Conservation (phyloP, 495 filamentous ascomycete species). For the Daldinia decipiens region DNA sequence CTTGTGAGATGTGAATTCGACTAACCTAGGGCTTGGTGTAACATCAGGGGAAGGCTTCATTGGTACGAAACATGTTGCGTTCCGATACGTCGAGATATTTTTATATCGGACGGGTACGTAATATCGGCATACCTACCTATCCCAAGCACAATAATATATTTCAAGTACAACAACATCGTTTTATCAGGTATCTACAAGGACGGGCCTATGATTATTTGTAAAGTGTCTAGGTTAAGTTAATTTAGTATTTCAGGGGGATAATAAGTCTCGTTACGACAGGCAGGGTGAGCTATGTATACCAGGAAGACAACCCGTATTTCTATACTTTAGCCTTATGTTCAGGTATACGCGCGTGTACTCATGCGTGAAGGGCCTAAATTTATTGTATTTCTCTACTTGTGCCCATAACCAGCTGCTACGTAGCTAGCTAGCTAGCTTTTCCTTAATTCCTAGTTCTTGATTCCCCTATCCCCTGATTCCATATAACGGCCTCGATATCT, state of each 20-base stretch:
- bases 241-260: too few relatives aligned
- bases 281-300: too few relatives aligned
- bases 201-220: too few relatives aligned
- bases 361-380: neutral
- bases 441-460: neutral
- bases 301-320: too few relatives aligned
- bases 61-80: neutral
- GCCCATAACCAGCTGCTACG: neutral
- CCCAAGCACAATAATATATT: too few relatives aligned
- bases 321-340: neutral
- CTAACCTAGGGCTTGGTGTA: constrained; percentile 3
- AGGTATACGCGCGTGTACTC: neutral
- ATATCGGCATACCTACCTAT: too few relatives aligned
- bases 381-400: neutral
- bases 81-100: too few relatives aligned
- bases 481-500: neutral
- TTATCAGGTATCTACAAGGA: too few relatives aligned
- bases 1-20: constrained; percentile 4
- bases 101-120: too few relatives aligned
- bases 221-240: too few relatives aligned
- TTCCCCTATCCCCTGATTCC: neutral
- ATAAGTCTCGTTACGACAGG: too few relatives aligned
- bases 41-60: neutral
- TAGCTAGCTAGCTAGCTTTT: neutral
- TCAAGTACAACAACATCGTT: too few relatives aligned